These are phyloP conservation scores for Scedosporium aurantiacum DNA, from an alignment of 2,329 filamentous ascomycete species.

Conservation along the genomic window DNA sequence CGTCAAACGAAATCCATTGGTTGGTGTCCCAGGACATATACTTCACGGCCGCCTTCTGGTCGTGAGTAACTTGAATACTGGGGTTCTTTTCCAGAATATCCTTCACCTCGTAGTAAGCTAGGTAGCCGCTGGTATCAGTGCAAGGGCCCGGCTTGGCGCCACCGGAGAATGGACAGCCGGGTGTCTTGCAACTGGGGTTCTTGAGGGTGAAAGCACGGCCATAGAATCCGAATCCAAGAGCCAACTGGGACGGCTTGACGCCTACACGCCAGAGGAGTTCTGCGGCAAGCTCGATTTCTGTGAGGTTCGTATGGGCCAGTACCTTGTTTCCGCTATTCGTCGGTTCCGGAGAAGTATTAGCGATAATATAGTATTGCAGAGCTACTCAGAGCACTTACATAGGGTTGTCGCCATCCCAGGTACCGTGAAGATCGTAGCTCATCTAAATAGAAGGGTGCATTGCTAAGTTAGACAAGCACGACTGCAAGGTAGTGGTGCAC, in stretches of 20 bases:
- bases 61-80: slow-evolving; percentile 11
- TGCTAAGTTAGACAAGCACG: too few relatives aligned
- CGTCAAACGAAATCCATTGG: slow-evolving; percentile 13
- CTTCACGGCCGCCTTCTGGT: slow-evolving; percentile 10
- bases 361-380: too few relatives aligned
- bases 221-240: slow-evolving; percentile 31
- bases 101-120: slow-evolving; percentile 6
- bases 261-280: slow-evolving; percentile 31
- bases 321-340: slow-evolving; percentile 17
- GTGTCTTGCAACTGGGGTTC: slow-evolving; percentile 11
- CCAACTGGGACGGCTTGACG: slow-evolving; percentile 26
- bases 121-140: slow-evolving; percentile 4
- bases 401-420: slow-evolving; percentile 4
- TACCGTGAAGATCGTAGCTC: slow-evolving; percentile 8
- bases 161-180: slow-evolving; percentile 13
- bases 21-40: slow-evolving; percentile 10
- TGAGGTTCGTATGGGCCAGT: slow-evolving; percentile 28
- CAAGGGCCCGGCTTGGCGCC: slow-evolving; percentile 10
- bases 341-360: not conserved
- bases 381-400: not conserved
- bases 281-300: slow-evolving; percentile 26
- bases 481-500: not conserved
- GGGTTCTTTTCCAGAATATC: slow-evolving; percentile 9
- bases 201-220: slow-evolving; percentile 17
- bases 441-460: not conserved